Evolutionary conservation across 768 basidiomycete species (phyloP), one percentile per base, ranked within the genome.

Genomic region (Tephrocybe sp.): DNA sequence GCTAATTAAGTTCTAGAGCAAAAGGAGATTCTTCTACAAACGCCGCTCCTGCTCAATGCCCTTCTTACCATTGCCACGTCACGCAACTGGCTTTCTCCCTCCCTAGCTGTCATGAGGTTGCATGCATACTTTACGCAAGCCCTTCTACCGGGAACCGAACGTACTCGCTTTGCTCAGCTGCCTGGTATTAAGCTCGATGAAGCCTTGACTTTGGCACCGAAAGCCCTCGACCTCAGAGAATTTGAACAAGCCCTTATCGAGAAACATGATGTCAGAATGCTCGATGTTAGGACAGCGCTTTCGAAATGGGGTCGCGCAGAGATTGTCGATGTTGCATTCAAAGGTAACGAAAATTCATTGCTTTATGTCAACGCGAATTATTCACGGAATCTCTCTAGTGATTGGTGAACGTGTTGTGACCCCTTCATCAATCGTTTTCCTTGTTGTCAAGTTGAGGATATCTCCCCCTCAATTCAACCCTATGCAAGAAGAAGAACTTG

Each of bases 361-460:
- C 9, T 22, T 12, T 33, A 20, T 10, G 8, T 19, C 1, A 13
- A 32, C 5, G 33, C 17, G 40, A 17, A 33, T 45, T 23, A 50
- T 16, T 33, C 19, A 34, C 14, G 11, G 14, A n/a, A 2, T 13
- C 3, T 38, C 16, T 38, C 7, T 51, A 93, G 94, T 99, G 46
- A 89, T 92, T 53, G 96, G 91, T 48, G 97, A 99, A 69, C 85
- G 85, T 13, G 68, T 87, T 31, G 82, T 98, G 32, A 88, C 90
- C 0, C 94, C 96, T 0, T 87, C 88, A 2, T 84, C 96, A 0
- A 87, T 98, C 55, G 90, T 97, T 20, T 87, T 85, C 62, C 80
- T 98, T 35, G 75, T 89, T 26, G 79, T 96, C 66, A 93, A 94
- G 67, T 75, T 94, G 16, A 87, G 90, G 14, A 61, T 97, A 39